Conservation (phyloP, 148 eudicot species). For the Camellia lanceoleosa region DNA sequence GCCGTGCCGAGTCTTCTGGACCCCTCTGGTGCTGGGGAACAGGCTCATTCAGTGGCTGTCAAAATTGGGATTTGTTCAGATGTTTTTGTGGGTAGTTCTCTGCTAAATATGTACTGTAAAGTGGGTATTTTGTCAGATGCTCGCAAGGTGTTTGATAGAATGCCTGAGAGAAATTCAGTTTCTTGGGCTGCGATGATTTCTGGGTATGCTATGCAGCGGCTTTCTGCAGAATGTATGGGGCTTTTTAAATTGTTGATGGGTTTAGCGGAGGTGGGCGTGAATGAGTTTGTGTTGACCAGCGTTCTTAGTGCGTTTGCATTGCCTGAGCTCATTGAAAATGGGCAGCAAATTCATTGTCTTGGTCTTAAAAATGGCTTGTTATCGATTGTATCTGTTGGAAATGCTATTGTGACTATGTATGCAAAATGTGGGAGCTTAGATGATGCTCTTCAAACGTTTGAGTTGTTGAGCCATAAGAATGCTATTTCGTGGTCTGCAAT, state of each 20-base stretch:
- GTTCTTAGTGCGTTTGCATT: conserved; percentile 39
- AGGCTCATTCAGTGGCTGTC: conserved; percentile 37
- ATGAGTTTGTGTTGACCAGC: conserved; percentile 43
- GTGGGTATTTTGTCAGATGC: conserved; percentile 34
- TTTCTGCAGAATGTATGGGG: conserved; percentile 37
- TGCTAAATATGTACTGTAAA: conserved; percentile 48
- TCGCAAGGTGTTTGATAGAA: conserved; percentile 45
- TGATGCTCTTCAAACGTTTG: conserved; percentile 39
- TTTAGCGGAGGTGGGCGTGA: conserved; percentile 27
- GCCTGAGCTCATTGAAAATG: conserved; percentile 27
- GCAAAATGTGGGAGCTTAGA: conserved; percentile 38
- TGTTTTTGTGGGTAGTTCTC: conserved; percentile 41
- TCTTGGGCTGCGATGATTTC: conserved; percentile 51
- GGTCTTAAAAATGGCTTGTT: conserved; percentile 36
- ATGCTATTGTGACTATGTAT: conserved; percentile 59
- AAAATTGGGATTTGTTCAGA: conserved; percentile 26
- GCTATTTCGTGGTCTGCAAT: conserved; percentile 56
- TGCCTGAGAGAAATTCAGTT: conserved; percentile 51
- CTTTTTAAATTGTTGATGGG: conserved; percentile 37
- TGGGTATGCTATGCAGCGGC: conserved; percentile 39
- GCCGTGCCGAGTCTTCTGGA: conserved; percentile 21
- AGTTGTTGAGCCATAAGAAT: conserved; percentile 30
- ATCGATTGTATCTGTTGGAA: conserved; percentile 35
- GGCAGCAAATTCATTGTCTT: conserved; percentile 43
- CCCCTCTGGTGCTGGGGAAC: conserved; percentile 29